A percentile compares a stretch with the other conserved stretches of the same genome.
Evolutionary conservation across 2,329 filamentous ascomycete genomes (phyloP).

Genomic region (Zalaria obscura): DNA sequence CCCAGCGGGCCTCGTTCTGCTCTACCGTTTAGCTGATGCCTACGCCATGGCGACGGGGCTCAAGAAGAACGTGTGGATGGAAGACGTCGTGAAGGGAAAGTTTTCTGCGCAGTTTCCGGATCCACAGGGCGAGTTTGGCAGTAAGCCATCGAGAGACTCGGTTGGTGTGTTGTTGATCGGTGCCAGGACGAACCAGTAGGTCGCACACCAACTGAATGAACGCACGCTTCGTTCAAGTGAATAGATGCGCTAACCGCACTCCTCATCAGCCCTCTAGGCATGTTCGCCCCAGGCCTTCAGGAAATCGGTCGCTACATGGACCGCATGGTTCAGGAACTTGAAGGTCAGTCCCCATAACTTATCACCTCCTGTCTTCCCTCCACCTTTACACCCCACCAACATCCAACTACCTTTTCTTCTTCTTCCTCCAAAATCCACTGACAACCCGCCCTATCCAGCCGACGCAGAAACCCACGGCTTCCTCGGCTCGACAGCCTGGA

Average conservation of each 20-base stretch:
- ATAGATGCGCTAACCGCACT: no score
- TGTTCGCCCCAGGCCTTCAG: slow-evolving; percentile 30
- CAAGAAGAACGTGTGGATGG: slow-evolving; percentile 25
- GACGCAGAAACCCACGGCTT: slow-evolving; percentile 33
- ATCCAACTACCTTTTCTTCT: no score
- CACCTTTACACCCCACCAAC: no score
- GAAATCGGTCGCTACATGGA: slow-evolving; percentile 26
- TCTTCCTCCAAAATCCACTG: no score
- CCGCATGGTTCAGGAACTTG: slow-evolving; percentile 20
- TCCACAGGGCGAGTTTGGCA: slow-evolving; percentile 16
- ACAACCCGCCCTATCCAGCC: neutral
- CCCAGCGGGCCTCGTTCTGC: slow-evolving; percentile 19
- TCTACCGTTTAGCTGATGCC: slow-evolving; percentile 19
- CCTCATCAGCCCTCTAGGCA: slow-evolving; percentile 38
- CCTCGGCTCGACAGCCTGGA: slow-evolving; percentile 29
- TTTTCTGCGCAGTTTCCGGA: slow-evolving; percentile 25
- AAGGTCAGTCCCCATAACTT: no score
- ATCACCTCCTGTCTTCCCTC: no score
- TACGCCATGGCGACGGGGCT: slow-evolving; percentile 19
- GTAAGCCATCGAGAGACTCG: slow-evolving; percentile 15
- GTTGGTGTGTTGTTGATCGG: slow-evolving; percentile 27
- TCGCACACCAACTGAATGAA: no score
- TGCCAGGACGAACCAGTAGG: slow-evolving; percentile 20
- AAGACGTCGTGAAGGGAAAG: slow-evolving; percentile 21
- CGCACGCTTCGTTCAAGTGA: no score